phyloP scores from a whole-genome alignment of 1,284 basidiomycete species.

The Coriolopsis trogii region DNA sequence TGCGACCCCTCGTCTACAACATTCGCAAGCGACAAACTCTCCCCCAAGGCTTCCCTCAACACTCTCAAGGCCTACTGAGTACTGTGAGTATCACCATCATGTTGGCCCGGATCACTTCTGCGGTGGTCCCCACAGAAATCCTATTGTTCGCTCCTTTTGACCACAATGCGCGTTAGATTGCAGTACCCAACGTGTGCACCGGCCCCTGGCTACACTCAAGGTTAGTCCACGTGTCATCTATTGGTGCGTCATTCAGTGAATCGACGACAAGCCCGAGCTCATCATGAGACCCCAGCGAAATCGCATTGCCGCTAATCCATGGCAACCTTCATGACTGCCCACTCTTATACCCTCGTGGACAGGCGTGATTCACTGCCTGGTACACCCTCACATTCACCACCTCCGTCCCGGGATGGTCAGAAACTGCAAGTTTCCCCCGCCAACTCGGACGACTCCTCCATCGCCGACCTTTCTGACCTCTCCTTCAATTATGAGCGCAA shows the following conservation, averaged over 20 bases:
- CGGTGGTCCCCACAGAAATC: too few species aligned
- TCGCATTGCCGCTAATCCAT: too few species aligned
- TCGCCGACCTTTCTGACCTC: slow-evolving; percentile 48
- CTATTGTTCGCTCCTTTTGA: neutral
- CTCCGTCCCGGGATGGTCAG: slow-evolving; percentile 15
- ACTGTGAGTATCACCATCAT: too few species aligned
- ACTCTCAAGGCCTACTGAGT: too few species aligned
- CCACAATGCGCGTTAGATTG: neutral
- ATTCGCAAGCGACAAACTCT: neutral
- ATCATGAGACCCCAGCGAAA: too few species aligned
- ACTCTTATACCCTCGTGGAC: slow-evolving; percentile 15
- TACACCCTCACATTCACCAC: slow-evolving; percentile 18
- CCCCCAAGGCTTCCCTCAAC: neutral
- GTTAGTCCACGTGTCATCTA: neutral
- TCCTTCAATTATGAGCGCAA: slow-evolving; percentile 72
- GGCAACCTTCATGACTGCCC: slow-evolving; percentile 4
- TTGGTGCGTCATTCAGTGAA: neutral
- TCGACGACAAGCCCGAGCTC: too few species aligned
- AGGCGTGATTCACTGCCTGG: slow-evolving; percentile 12
- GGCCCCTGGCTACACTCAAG: too few species aligned
- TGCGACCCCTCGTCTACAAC: neutral
- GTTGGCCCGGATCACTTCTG: too few species aligned
- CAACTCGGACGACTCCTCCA: slow-evolving; percentile 27
- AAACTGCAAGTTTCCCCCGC: slow-evolving; percentile 20
- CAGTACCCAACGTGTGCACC: neutral